Evolutionary conservation across 257 asterid species (phyloP).

Genomic region (Solanum chaucha): DNA sequence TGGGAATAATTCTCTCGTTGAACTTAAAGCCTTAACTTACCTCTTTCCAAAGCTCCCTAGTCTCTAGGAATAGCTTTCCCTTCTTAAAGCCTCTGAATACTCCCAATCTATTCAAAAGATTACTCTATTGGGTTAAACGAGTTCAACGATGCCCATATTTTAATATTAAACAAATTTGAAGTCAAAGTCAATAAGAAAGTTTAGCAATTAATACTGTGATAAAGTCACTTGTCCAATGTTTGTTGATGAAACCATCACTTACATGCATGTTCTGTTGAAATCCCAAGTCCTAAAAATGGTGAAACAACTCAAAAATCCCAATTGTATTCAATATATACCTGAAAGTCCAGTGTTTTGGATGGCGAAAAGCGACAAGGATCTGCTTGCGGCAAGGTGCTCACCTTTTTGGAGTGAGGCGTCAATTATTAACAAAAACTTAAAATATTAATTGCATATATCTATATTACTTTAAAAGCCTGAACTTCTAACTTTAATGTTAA

Average conservation of each 20-base stretch:
- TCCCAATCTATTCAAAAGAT: neutral
- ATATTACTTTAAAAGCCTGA: too few species aligned
- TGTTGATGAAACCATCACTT: neutral
- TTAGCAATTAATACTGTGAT: neutral
- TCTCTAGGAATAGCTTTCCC: neutral
- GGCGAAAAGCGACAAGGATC: neutral
- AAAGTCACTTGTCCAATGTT: neutral
- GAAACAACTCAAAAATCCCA: neutral
- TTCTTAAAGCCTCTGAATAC: neutral
- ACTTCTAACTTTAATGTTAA: too few species aligned
- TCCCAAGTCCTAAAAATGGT: neutral
- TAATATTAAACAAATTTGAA: neutral
- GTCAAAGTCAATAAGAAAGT: neutral
- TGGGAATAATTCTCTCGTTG: neutral
- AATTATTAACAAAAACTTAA: neutral
- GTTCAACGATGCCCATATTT: neutral
- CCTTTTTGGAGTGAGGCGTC: neutral
- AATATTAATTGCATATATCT: neutral
- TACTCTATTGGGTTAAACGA: neutral
- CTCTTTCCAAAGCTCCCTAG: neutral
- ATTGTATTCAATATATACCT: neutral
- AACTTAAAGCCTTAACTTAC: neutral
- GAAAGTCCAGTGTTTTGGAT: neutral
- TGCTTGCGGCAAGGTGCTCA: neutral
- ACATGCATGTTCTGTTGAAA: neutral